Evolutionary conservation across 2,329 filamentous ascomycete genomes (phyloP), one percentile per base, ranked within the genome.

Genomic region (Ampelomyces quisqualis): DNA sequence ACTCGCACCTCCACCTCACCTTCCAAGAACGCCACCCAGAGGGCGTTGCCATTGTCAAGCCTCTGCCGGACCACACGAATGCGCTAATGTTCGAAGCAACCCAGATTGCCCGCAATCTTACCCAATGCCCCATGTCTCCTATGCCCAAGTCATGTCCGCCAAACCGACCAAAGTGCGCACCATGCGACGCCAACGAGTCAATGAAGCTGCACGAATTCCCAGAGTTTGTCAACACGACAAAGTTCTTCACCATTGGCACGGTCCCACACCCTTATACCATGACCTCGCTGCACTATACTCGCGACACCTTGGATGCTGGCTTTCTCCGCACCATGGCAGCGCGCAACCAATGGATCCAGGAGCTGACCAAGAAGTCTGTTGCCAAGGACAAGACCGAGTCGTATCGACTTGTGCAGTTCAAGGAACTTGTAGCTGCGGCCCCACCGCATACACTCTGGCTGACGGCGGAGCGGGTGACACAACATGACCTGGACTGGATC

Each of bases 251-350:
- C 2, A 87, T 98, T 49, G 90, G 86, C 44, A 87, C 84, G 1
- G 85, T 97, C 9, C 91, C 91, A 0, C 93, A 98, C 64, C 93
- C 93, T 0, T 95, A 90, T 73, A 96, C 90, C 1, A 76, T 89
- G 28, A 79, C 83, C 38, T 79, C 82, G 9, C 73, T 97, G 13
- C 77, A 81, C 43, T 77, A 81, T 49, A 77, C 62, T 2, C 60
- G 81, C 43, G 71, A 73, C 37, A 72, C 62, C 7, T 45, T 75
- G 30, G 64, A 71, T 39, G 49, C 60, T 6, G 62, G 58, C 17
- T 75, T 72, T 57, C 58, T 77, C n/a, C 70, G 73, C 34, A 76
- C 79, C 27, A 75, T 81, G 2, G 84, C 86, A 0, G 70, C 76
- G 20, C 87, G 90, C 18, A 89, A 98, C 65, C 71, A 78, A 2